Conservation (phyloP, 2,329 filamentous ascomycete genomes). For the Pestalotiopsis sp. region DNA sequence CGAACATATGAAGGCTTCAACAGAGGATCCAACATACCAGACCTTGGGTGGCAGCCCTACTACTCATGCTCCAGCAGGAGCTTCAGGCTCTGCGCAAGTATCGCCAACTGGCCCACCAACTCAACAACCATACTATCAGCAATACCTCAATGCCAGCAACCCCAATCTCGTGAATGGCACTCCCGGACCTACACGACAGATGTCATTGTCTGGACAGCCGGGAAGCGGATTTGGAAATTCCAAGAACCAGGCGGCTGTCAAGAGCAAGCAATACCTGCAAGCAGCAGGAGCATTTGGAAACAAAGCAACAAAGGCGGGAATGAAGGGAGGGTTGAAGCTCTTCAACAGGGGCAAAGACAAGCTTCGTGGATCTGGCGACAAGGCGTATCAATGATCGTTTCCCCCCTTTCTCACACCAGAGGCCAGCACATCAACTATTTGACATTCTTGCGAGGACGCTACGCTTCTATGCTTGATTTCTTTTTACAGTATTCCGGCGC, state of each 20-base stretch:
- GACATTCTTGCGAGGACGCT: not conserved
- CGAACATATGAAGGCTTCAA: conserved; percentile 42
- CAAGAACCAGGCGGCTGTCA: conserved; percentile 70
- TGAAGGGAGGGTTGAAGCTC: conserved; percentile 87
- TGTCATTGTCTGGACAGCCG: conserved; percentile 37
- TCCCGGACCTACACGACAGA: conserved; percentile 25
- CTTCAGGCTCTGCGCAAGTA: conserved; percentile 11
- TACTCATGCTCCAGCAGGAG: conserved; percentile 3
- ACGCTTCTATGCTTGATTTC: conserved; percentile 1
- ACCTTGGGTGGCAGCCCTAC: conserved; percentile 6
- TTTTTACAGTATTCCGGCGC: not conserved
- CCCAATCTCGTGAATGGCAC: conserved; percentile 32
- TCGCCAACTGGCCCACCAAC: conserved; percentile 12
- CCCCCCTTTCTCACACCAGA: conserved; percentile 32
- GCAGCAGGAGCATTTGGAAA: conserved; percentile 88
- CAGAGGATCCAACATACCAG: conserved; percentile 45
- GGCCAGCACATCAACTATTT: not conserved
- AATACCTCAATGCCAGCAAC: conserved; percentile 55
- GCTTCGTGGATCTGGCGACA: conserved; percentile 74
- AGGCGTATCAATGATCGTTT: conserved; percentile 77
- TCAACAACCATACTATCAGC: conserved; percentile 58
- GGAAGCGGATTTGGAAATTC: conserved; percentile 54
- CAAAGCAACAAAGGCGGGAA: conserved; percentile 85
- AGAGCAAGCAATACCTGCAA: conserved; percentile 87
- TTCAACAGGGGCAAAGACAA: conserved; percentile 90